A percentile compares a stretch with the other conserved stretches of the same genome.
Conservation (phyloP, 2,329 filamentous ascomycete genomes). For the Verticillium dahliae region DNA sequence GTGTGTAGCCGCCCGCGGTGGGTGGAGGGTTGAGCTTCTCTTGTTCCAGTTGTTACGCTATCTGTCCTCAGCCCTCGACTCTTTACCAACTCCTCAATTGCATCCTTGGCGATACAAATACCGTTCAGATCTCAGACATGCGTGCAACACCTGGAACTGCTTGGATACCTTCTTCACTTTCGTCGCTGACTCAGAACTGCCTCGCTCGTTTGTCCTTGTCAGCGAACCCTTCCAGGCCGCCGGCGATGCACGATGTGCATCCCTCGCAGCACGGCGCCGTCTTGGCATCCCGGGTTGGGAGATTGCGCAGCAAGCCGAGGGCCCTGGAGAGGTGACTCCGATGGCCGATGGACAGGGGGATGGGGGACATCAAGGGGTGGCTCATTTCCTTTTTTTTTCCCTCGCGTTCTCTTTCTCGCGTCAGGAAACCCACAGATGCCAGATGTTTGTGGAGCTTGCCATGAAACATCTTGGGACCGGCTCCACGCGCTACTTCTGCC, state of each 20-base stretch:
- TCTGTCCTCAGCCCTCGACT: no score
- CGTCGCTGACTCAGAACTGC: background rate
- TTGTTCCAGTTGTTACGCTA: background rate
- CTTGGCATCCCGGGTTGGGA: background rate
- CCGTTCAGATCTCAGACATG: no score
- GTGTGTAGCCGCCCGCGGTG: background rate
- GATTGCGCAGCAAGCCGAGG: background rate
- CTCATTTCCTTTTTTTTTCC: background rate
- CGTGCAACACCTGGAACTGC: no score
- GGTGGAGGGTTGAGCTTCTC: background rate
- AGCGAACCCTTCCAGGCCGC: background rate
- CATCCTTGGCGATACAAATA: no score
- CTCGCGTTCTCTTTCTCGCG: no score
- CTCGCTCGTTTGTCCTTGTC: background rate
- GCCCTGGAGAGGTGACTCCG: background rate
- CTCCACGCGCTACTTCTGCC: no score
- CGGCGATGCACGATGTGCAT: no score
- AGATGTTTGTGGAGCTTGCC: background rate
- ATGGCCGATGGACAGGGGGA: slow-evolving; percentile 6
- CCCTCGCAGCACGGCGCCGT: background rate
- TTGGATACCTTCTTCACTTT: no score
- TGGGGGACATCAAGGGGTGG: background rate
- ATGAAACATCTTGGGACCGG: no score
- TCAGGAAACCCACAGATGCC: background rate
- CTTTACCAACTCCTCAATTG: no score